These are phyloP conservation scores for Climacium dendroides DNA, from an alignment of 225 moss, liverwort and hornwort species.

Conservation along the genomic window DNA sequence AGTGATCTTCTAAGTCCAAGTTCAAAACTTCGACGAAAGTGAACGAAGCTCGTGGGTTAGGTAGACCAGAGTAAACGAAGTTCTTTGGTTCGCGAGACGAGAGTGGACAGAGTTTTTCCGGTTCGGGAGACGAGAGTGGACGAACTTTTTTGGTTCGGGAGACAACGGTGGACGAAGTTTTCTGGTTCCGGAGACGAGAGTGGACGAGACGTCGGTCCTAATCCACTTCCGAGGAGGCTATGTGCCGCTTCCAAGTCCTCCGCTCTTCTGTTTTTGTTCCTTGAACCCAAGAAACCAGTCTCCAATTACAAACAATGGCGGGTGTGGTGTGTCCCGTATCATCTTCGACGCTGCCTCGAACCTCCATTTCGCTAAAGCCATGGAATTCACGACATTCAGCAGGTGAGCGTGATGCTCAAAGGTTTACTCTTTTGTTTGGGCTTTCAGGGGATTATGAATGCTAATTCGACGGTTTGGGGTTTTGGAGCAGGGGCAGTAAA, in stretches of 20 bases:
- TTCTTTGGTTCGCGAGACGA: neutral
- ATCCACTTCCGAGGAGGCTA: neutral
- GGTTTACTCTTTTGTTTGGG: neutral
- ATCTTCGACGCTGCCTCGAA: neutral
- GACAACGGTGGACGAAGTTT: neutral
- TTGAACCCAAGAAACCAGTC: neutral
- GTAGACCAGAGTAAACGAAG: neutral
- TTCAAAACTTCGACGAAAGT: neutral
- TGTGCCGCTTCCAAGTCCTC: neutral
- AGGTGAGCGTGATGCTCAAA: neutral
- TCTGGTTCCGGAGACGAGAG: neutral
- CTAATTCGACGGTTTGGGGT: neutral
- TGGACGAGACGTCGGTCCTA: slow-evolving; percentile 1
- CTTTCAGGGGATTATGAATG: neutral
- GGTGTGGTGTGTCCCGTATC: slow-evolving; percentile 4
- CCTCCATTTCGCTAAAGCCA: neutral
- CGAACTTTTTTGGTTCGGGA: neutral
- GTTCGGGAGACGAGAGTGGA: neutral
- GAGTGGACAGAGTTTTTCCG: neutral
- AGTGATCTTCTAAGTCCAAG: neutral
- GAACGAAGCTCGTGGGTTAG: neutral
- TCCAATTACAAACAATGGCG: slow-evolving; percentile 9
- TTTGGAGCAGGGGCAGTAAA: slow-evolving; percentile 5
- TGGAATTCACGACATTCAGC: neutral
- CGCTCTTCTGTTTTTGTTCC: neutral